Base-by-base conservation (phyloP, 2,329 filamentous ascomycete genomes). In the Canariomyces notabilis region DNA sequence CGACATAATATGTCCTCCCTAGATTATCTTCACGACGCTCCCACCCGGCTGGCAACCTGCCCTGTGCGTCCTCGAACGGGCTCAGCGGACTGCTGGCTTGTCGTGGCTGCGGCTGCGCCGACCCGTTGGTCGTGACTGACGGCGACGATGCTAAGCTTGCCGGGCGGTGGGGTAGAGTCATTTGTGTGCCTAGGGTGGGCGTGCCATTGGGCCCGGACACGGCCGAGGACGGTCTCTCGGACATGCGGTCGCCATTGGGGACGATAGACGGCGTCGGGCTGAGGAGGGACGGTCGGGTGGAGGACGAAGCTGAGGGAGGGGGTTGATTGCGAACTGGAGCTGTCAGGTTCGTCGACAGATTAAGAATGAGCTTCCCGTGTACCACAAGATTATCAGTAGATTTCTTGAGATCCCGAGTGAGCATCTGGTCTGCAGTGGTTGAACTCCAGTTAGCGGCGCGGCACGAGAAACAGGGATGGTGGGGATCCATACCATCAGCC, bases 351-450 rank as follows among this genome's bases (percentile, higher is more conserved):
- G 91, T 96, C 9, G 91, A 96, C 11, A 98, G 74, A 65, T 95
- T 97, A 53, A 98, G 82, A 59, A 98, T 98, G 45, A 98, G 80
- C 69, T 97, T 97, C 53, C 93, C 93, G 64, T 98, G 90, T 26
- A 98, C 93, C 46, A 97, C 89, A 39, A 98, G 81, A 64, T 97
- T 97, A 65, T 98, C 93, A 50, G 89, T 96, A 5, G 93, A 96
- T 69, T 96, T 97, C 66, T 97, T 96, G 26, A 98, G 77, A 66
- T 98, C 93, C 57, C 89, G 78, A 41, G 93, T 97, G 63, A 98
- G 87, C 91, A 97, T 98, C 71, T 97, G 90, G 81, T 97, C 79
- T 97, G 81, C 82, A 57, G 37, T 26, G 18, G 4, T 35, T 40
- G 56, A 59, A 65, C 47, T 20, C 29, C 4, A 60, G 55, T 52